These are phyloP conservation scores for Hibiscus syriacus DNA, from an alignment of 345 rosid species.

Conservation along the genomic window DNA sequence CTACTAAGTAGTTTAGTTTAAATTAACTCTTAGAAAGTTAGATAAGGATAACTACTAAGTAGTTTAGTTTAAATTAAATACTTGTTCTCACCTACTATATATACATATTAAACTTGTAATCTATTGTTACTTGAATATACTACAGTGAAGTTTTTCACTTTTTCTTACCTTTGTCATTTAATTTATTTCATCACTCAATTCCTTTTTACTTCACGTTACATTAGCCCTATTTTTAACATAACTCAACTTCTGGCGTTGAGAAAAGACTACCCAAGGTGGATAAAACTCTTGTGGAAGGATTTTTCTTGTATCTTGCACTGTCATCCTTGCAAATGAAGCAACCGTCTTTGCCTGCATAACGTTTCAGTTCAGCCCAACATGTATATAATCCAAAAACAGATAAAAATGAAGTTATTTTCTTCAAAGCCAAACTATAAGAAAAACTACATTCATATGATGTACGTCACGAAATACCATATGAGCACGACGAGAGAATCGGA, in stretches of 20 bases:
- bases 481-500: slow-evolving; percentile 49
- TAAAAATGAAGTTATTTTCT: background rate
- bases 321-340: slow-evolving; percentile 87
- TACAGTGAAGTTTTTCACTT: no score
- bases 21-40: no score
- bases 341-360: slow-evolving; percentile 51
- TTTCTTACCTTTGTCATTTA: no score
- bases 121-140: no score
- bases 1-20: no score
- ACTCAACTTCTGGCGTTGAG: slow-evolving; percentile 73
- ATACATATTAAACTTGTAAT: no score
- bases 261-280: slow-evolving; percentile 84
- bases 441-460: background rate
- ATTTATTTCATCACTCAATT: no score
- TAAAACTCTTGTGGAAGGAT: slow-evolving; percentile 55
- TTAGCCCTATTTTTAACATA: no score
- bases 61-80: no score
- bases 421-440: background rate
- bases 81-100: no score
- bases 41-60: no score
- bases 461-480: slow-evolving; percentile 31
- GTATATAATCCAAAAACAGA: background rate
- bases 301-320: slow-evolving; percentile 75
- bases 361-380: background rate
- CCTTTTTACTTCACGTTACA: no score